Base-by-base conservation (phyloP, 495 filamentous ascomycete genomes). In the Alectoria sarmentosa region DNA sequence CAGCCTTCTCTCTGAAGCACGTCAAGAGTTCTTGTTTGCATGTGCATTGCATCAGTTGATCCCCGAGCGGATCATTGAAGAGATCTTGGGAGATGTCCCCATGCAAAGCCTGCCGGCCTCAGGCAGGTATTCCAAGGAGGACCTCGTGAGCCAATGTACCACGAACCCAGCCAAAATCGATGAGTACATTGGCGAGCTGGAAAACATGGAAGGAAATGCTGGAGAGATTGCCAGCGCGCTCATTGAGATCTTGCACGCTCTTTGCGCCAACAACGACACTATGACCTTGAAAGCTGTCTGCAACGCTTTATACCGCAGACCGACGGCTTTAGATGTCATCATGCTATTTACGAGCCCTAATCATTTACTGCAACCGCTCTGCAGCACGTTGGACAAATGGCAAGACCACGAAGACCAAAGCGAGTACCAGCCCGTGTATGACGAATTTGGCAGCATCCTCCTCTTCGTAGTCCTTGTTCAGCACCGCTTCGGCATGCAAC, bases 381-480 rank as follows among this genome's bases (percentile, higher is more conserved):
- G 92, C 70, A 81, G 87, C 38, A 75, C 97, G 13, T 77, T 98
- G 13, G 91, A 98, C 74, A 85, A 85, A 56, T 98, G 93, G 94
- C 81, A 83, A 23, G 95, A 93, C 75, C 93, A 97, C 65, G 93
- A 96, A 67, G 93, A 97, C 61, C 90, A 96, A 72, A 86, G 87
- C 42, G 94, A 98, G 72, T 94, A 94, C 69, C 92, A 97, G 71
- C 94, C 93, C 0, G 89, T 96, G 2, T 98, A 98, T 70, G 93
- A 98, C 67, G 95, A 98, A 66, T 98, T 98, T 65, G 91, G 92
- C 0, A 89, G 90, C 49, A 88, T 97, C 21, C 77, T 98, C 10
- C 82, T 98, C 4, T 78, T 98, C 2, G 82, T 96, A 0, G 76
- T 96, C 26, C 88, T 88, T 0, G 89, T 96, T 68, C 85, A 89